These are phyloP conservation scores for Cryphonectria naterciae DNA, from an alignment of 2,329 filamentous ascomycete species.

Conservation along the genomic window DNA sequence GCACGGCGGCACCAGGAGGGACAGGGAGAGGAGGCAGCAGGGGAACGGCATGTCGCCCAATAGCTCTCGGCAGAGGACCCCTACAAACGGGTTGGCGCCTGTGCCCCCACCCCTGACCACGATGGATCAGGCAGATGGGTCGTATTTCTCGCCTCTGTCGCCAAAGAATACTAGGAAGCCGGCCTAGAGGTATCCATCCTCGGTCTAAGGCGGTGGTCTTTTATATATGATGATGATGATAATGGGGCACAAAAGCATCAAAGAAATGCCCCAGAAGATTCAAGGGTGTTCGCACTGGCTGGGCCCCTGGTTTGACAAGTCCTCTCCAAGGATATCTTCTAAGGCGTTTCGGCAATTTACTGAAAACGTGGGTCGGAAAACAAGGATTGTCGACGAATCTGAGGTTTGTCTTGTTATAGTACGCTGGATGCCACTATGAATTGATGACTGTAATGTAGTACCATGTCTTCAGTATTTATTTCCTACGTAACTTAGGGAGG, in stretches of 20 bases:
- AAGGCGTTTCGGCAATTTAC: background rate
- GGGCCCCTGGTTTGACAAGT: too few relatives aligned
- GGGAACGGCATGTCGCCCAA: constrained; percentile 45
- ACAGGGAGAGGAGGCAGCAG: constrained; percentile 30
- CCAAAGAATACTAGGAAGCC: constrained; percentile 40
- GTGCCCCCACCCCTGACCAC: constrained; percentile 35
- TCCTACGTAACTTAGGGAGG: background rate
- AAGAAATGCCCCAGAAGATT: background rate
- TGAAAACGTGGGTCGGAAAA: background rate
- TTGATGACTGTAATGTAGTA: background rate
- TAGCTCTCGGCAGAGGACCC: constrained; percentile 53
- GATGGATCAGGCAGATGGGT: constrained; percentile 40
- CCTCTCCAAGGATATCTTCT: too few relatives aligned
- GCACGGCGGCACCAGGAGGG: constrained; percentile 31
- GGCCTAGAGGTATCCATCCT: background rate
- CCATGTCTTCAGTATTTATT: background rate
- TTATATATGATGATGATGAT: background rate
- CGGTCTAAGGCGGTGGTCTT: background rate
- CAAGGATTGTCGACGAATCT: background rate
- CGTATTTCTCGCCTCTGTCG: constrained; percentile 48
- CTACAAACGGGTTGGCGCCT: constrained; percentile 40
- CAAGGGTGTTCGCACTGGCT: background rate
- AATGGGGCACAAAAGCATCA: background rate
- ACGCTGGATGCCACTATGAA: constrained; percentile 7
- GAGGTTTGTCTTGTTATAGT: background rate